phyloP scores from a whole-genome alignment of 805 yeast species.

The Nakazawaea pomicola region DNA sequence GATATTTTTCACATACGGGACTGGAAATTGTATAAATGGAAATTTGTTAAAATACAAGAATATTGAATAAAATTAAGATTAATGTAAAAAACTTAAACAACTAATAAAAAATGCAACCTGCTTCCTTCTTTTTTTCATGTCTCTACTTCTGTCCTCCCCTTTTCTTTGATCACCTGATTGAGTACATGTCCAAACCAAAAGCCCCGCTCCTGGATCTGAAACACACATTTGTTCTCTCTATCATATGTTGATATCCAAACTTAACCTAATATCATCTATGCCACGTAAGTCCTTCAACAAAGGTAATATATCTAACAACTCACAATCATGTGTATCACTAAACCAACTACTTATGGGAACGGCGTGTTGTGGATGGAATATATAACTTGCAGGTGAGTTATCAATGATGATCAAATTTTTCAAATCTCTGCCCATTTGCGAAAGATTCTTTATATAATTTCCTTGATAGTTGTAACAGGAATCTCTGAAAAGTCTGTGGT shows the following conservation, averaged over 20 bases:
- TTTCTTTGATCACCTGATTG: too few species aligned
- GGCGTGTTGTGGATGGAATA: conserved; percentile 97
- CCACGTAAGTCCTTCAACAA: conserved; percentile 80
- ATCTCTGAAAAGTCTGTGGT: conserved; percentile 91
- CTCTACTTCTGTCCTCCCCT: too few species aligned
- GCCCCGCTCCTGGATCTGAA: background rate
- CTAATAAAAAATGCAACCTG: too few species aligned
- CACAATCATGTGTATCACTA: conserved; percentile 96
- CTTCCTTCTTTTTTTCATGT: too few species aligned
- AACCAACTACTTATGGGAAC: conserved; percentile 98
- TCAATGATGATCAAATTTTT: conserved; percentile 84
- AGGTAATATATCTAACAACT: conserved; percentile 85
- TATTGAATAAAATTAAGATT: too few species aligned
- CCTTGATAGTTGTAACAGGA: conserved; percentile 93
- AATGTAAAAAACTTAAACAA: too few species aligned
- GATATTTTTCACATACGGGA: too few species aligned
- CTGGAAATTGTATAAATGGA: conserved; percentile 6
- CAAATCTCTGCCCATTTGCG: conserved; percentile 92
- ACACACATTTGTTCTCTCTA: too few species aligned
- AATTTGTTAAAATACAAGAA: too few species aligned
- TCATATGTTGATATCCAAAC: conserved; percentile 67
- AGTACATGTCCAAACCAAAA: too few species aligned
- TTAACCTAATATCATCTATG: conserved; percentile 82
- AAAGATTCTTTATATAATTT: conserved; percentile 86
- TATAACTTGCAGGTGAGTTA: conserved; percentile 97